These are phyloP conservation scores for Phoenix roebelenii DNA, from an alignment of 176 grass and related monocot species.

Conservation along the genomic window DNA sequence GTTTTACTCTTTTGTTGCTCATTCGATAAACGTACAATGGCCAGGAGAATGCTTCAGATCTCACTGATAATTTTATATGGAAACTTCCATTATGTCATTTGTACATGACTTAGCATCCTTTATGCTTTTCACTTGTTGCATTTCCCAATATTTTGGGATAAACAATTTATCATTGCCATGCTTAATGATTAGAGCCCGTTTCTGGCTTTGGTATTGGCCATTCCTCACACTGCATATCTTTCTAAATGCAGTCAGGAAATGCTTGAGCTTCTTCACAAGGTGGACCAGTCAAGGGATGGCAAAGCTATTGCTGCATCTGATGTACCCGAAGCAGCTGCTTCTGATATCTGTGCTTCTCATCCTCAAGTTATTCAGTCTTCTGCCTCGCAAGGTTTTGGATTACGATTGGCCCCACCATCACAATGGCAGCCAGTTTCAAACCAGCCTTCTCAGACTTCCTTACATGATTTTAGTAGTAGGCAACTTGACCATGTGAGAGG, in stretches of 20 bases:
- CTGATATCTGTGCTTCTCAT: constrained; percentile 1
- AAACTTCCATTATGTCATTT: no score
- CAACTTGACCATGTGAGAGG: background rate
- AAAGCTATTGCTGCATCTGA: background rate
- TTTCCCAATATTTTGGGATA: background rate
- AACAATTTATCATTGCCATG: background rate
- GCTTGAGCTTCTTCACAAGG: constrained; percentile 23
- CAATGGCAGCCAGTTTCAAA: constrained; percentile 11
- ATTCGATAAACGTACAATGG: no score
- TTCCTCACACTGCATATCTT: background rate
- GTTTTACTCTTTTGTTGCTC: no score
- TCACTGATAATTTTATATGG: no score
- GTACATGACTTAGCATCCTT: no score
- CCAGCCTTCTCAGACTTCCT: background rate
- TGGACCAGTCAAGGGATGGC: constrained; percentile 15
- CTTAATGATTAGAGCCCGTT: background rate
- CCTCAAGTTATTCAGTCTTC: constrained; percentile 7
- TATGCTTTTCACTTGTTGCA: background rate
- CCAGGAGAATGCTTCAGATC: no score
- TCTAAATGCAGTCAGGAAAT: constrained; percentile 20
- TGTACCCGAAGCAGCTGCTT: background rate
- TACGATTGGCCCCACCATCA: constrained; percentile 21
- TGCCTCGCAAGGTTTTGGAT: constrained; percentile 3
- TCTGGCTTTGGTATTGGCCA: background rate
- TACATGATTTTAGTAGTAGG: background rate